These are phyloP conservation scores for Talaromyces amestolkiae DNA, from an alignment of 2,329 filamentous ascomycete species.

Conservation along the genomic window DNA sequence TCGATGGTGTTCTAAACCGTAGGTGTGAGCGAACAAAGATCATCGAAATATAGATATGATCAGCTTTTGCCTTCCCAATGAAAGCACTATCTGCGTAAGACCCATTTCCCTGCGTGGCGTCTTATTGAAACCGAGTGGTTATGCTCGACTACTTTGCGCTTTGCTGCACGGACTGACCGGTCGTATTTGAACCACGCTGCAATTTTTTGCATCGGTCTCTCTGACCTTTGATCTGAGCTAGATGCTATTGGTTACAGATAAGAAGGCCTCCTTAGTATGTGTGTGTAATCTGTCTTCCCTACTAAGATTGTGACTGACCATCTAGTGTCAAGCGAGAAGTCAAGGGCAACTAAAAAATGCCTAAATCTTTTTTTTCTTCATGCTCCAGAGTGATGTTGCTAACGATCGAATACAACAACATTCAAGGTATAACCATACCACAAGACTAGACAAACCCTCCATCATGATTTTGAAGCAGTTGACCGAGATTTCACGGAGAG, in stretches of 20 bases:
- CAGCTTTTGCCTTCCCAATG: neutral
- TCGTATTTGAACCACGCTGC: neutral
- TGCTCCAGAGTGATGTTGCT: neutral
- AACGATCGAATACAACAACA: neutral
- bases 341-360: neutral
- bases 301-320: neutral
- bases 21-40: neutral
- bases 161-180: neutral
- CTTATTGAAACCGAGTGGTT: neutral
- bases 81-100: neutral
- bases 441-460: neutral
- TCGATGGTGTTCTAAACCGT: neutral
- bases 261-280: neutral
- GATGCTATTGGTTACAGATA: conserved; percentile 2
- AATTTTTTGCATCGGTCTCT: neutral
- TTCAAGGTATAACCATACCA: neutral
- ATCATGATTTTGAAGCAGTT: conserved; percentile 2
- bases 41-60: neutral
- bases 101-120: neutral
- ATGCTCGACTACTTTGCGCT: neutral
- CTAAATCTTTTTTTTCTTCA: neutral
- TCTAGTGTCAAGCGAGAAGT: neutral
- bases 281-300: neutral
- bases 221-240: neutral
- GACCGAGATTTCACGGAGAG: neutral